phyloP scores from a whole-genome alignment of 2,329 filamentous ascomycete species.

The Pseudogymnoascus sp. region DNA sequence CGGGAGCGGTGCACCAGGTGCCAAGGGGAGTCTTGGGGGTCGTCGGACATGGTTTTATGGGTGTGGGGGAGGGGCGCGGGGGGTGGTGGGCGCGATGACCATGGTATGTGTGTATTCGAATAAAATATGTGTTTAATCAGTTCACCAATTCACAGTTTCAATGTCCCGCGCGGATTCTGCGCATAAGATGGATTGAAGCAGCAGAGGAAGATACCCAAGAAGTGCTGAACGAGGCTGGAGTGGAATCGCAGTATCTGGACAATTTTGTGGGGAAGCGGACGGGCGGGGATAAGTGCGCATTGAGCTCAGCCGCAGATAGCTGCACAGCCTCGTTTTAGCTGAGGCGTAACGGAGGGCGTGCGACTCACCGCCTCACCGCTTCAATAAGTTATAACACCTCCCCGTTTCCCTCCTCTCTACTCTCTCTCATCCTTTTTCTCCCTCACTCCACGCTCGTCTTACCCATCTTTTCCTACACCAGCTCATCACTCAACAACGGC shows the following conservation, averaged over 20 bases:
- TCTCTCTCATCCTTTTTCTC: neutral
- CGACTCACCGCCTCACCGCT: neutral
- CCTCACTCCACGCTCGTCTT: neutral
- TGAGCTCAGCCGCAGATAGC: neutral
- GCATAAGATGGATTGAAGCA: neutral
- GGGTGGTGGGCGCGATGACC: neutral
- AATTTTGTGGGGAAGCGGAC: neutral
- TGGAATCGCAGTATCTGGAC: neutral
- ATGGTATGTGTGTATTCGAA: neutral
- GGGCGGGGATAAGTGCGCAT: neutral
- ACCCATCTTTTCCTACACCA: neutral
- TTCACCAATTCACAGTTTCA: neutral
- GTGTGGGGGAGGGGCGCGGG: neutral
- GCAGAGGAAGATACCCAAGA: neutral
- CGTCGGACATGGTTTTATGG: neutral
- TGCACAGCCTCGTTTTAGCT: neutral
- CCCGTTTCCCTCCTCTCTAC: neutral
- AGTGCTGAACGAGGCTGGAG: neutral
- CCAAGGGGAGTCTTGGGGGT: neutral
- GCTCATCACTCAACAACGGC: no score
- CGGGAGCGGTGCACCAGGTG: slow-evolving; percentile 14
- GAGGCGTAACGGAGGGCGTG: neutral
- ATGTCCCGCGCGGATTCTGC: neutral
- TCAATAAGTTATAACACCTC: neutral
- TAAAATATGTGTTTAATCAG: neutral